phyloP scores from a whole-genome alignment of 495 filamentous ascomycete species.

The Tuber umbilicatum region DNA sequence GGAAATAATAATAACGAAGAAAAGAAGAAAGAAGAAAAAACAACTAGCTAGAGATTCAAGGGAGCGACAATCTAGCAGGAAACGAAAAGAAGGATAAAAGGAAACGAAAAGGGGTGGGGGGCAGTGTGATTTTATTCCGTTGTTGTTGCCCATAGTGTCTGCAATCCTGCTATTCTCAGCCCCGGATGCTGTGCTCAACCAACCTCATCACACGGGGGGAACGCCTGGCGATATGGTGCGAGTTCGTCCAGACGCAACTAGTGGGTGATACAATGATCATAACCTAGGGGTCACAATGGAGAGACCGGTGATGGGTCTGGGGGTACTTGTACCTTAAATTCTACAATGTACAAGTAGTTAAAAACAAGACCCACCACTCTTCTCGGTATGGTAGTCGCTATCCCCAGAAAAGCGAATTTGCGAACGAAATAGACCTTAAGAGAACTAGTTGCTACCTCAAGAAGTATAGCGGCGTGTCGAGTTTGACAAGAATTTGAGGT shows the following conservation, averaged over 20 bases:
- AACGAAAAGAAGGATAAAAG: conserved; percentile 4
- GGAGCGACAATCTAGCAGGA: conserved; percentile 7
- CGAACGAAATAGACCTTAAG: too few relatives aligned
- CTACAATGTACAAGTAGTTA: too few relatives aligned
- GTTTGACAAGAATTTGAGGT: too few relatives aligned
- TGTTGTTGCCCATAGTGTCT: neutral
- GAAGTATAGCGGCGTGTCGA: too few relatives aligned
- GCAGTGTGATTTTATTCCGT: neutral
- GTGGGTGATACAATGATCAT: neutral
- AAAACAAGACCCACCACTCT: too few relatives aligned
- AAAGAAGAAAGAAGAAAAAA: conserved; percentile 10
- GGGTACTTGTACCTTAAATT: neutral
- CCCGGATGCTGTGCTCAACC: neutral
- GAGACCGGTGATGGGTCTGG: neutral
- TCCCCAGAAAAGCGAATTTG: too few relatives aligned
- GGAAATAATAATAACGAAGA: conserved; percentile 10
- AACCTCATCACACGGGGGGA: neutral
- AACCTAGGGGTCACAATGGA: neutral
- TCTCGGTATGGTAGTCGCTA: too few relatives aligned
- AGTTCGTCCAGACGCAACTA: neutral
- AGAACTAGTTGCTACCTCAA: too few relatives aligned
- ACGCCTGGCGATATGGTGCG: neutral
- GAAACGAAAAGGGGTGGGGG: conserved; percentile 3
- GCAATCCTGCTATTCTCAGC: neutral
- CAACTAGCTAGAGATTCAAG: neutral